Base-by-base conservation (phyloP, 441 rosid species). In the Dalechampia spathulata region DNA sequence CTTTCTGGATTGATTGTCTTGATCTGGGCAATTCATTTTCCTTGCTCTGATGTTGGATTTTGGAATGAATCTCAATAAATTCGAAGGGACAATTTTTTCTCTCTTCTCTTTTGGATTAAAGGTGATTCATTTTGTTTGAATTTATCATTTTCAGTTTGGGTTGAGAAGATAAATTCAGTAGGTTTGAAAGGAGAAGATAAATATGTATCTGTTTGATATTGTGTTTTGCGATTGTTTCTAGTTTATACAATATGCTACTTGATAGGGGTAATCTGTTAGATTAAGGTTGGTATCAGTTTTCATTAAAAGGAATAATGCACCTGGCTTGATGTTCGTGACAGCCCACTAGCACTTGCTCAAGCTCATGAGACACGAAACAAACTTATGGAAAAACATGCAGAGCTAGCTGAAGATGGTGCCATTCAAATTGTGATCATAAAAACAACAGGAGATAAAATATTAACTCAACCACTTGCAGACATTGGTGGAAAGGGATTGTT, bases 401-500 rank as follows among this genome's bases (percentile, higher is more conserved):
- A 90, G 64, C 82, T 93, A 42, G 77, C 84, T 7, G 87, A 90
- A 73, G 96, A 93, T 56, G 93, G 97, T 57, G 97, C 96, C 30
- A 81, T 93, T 37, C 70, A 90, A 60, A 87, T 93, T 50, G 95
- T 87, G 68, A 78, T 90, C 49, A 93, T 93, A 44, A 89, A 93
- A 69, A 93, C 99, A 34, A 93, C 99, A 0, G 97, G 99, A 59
- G 99, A 90, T 65, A 85, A 90, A 70, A 90, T 93, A 62, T 76
- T 85, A 17, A 71, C 81, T 28, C 96, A 90, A 63, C 97, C 97
- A 13, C 97, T 93, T 64, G 97, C 99, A 37, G 97, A 93, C 65
- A 93, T 93, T 15, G 97, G 97, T 59, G 99, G 99, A 60, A 93
- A 93, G 74, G 99, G 99, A 22, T 75, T 93, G 57, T 93, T 93